phyloP scores from a whole-genome alignment of 225 moss, liverwort and hornwort genomes.

The Neckera pumila region DNA sequence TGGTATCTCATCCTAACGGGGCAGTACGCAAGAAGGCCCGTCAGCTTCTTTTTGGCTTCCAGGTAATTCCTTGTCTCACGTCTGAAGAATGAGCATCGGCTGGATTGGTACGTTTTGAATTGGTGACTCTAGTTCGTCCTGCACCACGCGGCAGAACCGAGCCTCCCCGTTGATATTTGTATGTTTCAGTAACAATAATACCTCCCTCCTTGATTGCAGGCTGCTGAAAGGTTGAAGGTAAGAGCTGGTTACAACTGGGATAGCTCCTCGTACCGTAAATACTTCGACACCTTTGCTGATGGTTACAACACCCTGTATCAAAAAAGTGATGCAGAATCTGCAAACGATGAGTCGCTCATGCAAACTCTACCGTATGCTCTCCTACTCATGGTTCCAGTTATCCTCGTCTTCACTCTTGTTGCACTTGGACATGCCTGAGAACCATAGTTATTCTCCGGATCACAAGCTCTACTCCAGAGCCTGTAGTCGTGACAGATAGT shows the following conservation, averaged over 20 bases:
- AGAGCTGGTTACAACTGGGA: slow-evolving; percentile 63
- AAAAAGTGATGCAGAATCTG: slow-evolving; percentile 17
- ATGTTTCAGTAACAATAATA: not conserved
- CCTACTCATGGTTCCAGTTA: slow-evolving; percentile 56
- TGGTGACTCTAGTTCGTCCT: not conserved
- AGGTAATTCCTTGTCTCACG: slow-evolving; percentile 22
- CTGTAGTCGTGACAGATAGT: not conserved
- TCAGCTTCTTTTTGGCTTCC: slow-evolving; percentile 80
- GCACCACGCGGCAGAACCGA: not conserved
- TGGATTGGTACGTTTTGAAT: not conserved
- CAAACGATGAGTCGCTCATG: slow-evolving; percentile 6
- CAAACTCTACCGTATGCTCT: slow-evolving; percentile 52
- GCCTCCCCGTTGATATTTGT: not conserved
- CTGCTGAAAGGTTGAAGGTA: slow-evolving; percentile 82
- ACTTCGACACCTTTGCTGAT: slow-evolving; percentile 80
- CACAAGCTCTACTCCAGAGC: not conserved
- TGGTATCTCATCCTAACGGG: slow-evolving; percentile 67
- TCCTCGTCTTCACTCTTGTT: slow-evolving; percentile 52
- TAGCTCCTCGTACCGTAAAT: slow-evolving; percentile 54
- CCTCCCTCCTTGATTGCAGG: slow-evolving; percentile 22
- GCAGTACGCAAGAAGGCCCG: slow-evolving; percentile 67
- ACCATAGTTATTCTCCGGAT: not conserved
- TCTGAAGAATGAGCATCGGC: not conserved
- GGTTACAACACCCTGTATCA: slow-evolving; percentile 72
- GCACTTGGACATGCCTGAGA: slow-evolving; percentile 12